A percentile compares a stretch with the other conserved stretches of the same genome.
Evolutionary conservation across 345 rosid genomes (phyloP).

Genomic region (Eucalyptus pauciflora): DNA sequence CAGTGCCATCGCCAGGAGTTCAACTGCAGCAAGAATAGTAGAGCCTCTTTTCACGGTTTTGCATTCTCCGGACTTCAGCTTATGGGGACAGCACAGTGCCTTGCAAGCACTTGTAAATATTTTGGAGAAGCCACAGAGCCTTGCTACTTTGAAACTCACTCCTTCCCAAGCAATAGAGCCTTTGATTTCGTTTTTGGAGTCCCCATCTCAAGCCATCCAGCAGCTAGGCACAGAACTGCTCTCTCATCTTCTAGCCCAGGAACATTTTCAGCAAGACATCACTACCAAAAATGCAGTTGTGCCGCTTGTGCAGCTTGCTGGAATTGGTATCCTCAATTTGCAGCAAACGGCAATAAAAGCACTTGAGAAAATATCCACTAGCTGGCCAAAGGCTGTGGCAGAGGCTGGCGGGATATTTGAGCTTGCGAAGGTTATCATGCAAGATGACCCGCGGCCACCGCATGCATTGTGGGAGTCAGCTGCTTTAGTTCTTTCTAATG

Average conservation of each 20-base stretch:
- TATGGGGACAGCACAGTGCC: slow-evolving; percentile 91
- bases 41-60: slow-evolving; percentile 80
- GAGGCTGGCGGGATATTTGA: slow-evolving; percentile 79
- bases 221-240: slow-evolving; percentile 82
- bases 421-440: slow-evolving; percentile 76
- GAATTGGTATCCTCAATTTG: slow-evolving; percentile 66
- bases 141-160: slow-evolving; percentile 56
- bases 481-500: slow-evolving; percentile 64
- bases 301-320: slow-evolving; percentile 83
- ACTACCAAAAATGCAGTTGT: slow-evolving; percentile 74
- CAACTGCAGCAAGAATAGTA: slow-evolving; percentile 66
- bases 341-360: slow-evolving; percentile 86
- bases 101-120: slow-evolving; percentile 86
- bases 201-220: slow-evolving; percentile 87
- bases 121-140: slow-evolving; percentile 84
- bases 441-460: slow-evolving; percentile 82
- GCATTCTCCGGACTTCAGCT: slow-evolving; percentile 64
- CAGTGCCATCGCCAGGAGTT: slow-evolving; percentile 68
- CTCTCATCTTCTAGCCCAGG: slow-evolving; percentile 82
- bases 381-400: slow-evolving; percentile 89
- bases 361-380: slow-evolving; percentile 58
- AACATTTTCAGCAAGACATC: slow-evolving; percentile 79
- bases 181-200: slow-evolving; percentile 69
- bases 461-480: slow-evolving; percentile 81
- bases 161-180: slow-evolving; percentile 86